Evolutionary conservation across 139 green algal genomes (phyloP), one percentile per base, ranked within the genome.

Genomic region (Diplosphaera chodatii): DNA sequence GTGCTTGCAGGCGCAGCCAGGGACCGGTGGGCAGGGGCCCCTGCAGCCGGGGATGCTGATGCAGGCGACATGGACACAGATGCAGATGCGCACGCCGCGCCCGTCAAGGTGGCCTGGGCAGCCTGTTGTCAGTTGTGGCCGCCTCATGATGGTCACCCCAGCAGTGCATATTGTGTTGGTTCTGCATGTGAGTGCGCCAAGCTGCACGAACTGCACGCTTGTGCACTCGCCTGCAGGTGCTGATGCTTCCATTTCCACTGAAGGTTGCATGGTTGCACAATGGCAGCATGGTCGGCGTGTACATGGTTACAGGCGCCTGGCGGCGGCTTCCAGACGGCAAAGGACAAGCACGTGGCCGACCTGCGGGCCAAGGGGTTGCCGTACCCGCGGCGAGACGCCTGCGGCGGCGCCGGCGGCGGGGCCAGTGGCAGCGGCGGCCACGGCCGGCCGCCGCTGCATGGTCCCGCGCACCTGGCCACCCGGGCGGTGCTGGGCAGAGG

Each of bases 271-370:
- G n/a, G n/a, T n/a, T n/a, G n/a, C n/a, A n/a, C n/a, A n/a, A n/a
- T n/a, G n/a, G n/a, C n/a, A n/a, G n/a, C n/a, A n/a, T n/a, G n/a
- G n/a, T n/a, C n/a, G n/a, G n/a, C n/a, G n/a, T n/a, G n/a, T n/a
- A n/a, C n/a, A n/a, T 48, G 6, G 48, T 23, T 18, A 18, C 18
- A 23, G 10, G 64, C 48, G 30, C 28, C 31, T 3, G 30, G 28
- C 0, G 67, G 40, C 23, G 76, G 80, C 22, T 90, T 90, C 71
- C 78, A 75, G 30, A 81, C 74, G 1, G 84, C 84, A 1, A 59
- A 69, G 16, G 20, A 32, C 15, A 75, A 83, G 67, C 69, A 82
- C 4, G 63, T 71, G 30, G 64, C 72, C 10, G 85, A 90, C 21
- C 37, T 81, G 69, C 32, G 67, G 8, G 69, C 69, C 68, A 86